phyloP scores from a whole-genome alignment of 129 eudicot genomes.

The Flaveria ramosissima region DNA sequence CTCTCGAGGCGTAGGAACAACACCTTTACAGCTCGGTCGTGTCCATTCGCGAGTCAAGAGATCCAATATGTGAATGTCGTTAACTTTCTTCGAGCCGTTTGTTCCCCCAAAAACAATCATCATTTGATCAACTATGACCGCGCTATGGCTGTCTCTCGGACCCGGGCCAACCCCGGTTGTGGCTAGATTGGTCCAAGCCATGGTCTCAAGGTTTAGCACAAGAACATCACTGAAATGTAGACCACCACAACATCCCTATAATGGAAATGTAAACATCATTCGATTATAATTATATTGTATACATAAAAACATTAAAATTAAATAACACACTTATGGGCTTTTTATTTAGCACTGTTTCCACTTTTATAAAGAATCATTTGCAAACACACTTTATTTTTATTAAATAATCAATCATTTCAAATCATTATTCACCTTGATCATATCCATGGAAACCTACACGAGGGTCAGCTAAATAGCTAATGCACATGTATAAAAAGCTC shows the following conservation, averaged over 20 bases:
- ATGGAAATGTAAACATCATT: background rate
- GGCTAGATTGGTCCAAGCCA: constrained; percentile 75
- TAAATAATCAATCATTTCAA: background rate
- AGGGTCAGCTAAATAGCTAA: background rate
- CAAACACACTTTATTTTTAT: background rate
- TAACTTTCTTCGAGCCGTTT: constrained; percentile 75
- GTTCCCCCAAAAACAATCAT: constrained; percentile 93
- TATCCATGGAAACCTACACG: constrained; percentile 1
- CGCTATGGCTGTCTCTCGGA: constrained; percentile 91
- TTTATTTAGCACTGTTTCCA: background rate
- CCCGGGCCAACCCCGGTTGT: constrained; percentile 85
- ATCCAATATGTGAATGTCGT: constrained; percentile 72
- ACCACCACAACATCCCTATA: constrained; percentile 94
- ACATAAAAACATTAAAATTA: background rate
- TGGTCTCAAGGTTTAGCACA: constrained; percentile 67
- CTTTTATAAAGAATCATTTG: constrained; percentile 18
- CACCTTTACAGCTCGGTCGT: constrained; percentile 65
- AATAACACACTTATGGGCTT: background rate
- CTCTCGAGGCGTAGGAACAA: constrained; percentile 79
- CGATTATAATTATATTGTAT: no score
- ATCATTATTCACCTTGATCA: background rate
- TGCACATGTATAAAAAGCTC: background rate
- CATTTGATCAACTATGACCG: constrained; percentile 61
- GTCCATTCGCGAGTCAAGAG: constrained; percentile 72
- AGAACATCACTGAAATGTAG: constrained; percentile 87